Evolutionary conservation across 805 yeast species (phyloP), one percentile per base, ranked within the genome.

Genomic region (Saturnispora zaruensis): DNA sequence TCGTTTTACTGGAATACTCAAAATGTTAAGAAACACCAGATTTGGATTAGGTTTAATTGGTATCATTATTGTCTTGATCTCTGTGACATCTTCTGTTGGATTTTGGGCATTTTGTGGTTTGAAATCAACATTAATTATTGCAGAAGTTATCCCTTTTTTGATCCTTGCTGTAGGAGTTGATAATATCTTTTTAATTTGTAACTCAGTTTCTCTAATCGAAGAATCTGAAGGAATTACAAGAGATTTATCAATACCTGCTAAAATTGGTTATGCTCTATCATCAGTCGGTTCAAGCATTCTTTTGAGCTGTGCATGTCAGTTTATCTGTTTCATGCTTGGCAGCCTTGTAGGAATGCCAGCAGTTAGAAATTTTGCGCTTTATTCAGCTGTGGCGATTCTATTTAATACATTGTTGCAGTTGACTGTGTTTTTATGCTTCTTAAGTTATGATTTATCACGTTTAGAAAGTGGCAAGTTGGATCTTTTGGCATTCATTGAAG

Each of bases 141-240:
- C 98, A 2, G 98, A 93, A 64, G 99, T 91, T 5, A 91, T 91
- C 32, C 98, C 98, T 8, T 91, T 91, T 61, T 70, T 91, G 59
- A 85, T 91, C 13, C 72, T 91, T 51, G 99, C 99, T 0, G 82
- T 91, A 50, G 99, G 99, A n/a, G 57, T 91, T 25, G 99, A 91
- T 67, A 91, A 91, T 63, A 86, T 91, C 24, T 93, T 90, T 61
- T 69, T 91, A 55, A 78, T 91, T 20, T 83, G 88, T 1, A 90
- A 90, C 62, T 96, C 89, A 59, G 70, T 87, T 44, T 77, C 81
- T 41, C 67, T 73, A 18, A 75, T 81, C 26, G 76, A 76, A 44
- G 73, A 67, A 11, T 56, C 73, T 2, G 55, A 58, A 30, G 52
- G 54, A 37, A 23, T 47, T 16, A 56, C 58, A 40, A 69, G 67